A percentile compares a stretch with the other conserved stretches of the same genome.
These are phyloP conservation scores for Moricandia moricandioides DNA, from an alignment of 345 rosid genomes.

Conservation along the genomic window DNA sequence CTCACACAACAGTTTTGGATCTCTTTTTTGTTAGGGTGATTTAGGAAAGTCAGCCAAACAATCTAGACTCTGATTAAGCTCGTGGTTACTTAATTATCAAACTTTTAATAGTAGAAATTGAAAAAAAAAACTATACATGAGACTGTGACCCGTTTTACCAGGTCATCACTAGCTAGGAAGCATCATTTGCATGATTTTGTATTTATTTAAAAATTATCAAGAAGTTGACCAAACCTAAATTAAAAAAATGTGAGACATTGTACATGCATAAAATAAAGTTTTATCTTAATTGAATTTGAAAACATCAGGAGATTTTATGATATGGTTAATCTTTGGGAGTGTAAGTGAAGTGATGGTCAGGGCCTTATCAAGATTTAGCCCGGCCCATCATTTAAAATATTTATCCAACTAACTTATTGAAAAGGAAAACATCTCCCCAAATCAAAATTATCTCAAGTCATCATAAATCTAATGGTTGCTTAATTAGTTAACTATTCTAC, in stretches of 20 bases:
- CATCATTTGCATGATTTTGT: not conserved
- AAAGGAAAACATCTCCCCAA: not conserved
- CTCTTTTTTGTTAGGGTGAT: not conserved
- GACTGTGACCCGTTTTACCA: not conserved
- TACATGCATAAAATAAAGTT: not conserved
- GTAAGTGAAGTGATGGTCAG: not conserved
- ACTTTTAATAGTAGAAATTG: not conserved
- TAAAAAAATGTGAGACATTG: not conserved
- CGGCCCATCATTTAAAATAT: not conserved
- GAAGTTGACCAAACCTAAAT: not conserved
- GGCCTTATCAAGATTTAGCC: slow-evolving; percentile 1
- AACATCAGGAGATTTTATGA: not conserved
- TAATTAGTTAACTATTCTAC: not conserved
- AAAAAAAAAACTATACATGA: no score
- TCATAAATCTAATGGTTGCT: not conserved
- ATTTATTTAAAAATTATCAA: not conserved
- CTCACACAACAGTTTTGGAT: not conserved
- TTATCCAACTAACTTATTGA: not conserved
- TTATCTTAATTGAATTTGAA: not conserved
- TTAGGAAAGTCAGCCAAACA: not conserved
- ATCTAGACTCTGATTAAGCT: not conserved
- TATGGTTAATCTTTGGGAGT: not conserved
- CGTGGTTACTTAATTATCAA: not conserved
- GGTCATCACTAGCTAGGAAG: not conserved
- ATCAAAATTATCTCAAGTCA: not conserved